Evolutionary conservation across 2,329 filamentous ascomycete genomes (phyloP), one percentile per base, ranked within the genome.

Genomic region (Biscogniauxia sp.): DNA sequence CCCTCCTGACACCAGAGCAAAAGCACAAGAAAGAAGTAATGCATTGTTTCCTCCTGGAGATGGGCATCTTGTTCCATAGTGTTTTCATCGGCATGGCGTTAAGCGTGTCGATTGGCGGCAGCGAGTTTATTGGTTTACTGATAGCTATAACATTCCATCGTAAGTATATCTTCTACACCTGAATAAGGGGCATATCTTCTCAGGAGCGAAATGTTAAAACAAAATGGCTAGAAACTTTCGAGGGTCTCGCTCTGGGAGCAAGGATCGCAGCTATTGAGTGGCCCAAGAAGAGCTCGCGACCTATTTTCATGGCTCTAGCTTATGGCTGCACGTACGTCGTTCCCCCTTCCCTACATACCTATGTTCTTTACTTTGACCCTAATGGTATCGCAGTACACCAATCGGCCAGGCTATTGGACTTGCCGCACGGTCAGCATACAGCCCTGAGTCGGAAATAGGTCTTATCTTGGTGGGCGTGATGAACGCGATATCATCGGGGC

Each of bases 341-440:
- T 17, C 28, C 20, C 9, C 26, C 20, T 7, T n/a, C 23, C 23
- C 15, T 23, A 17, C 8, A 15, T 26, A 3, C 15, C n/a, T n/a
- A n/a, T n/a, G 3, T 28, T n/a, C 20, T 26, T 52, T 41, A 3
- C 45, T 37, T 17, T n/a, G 11, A 45, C 3, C 7, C 19, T 55
- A n/a, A 55, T 19, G 9, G 4, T 25, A 11, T 37, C 61, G 76
- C 65, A 87, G 82, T 3, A 91, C 89, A 0, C 89, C 89, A 0
- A 77, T 90, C 28, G 89, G 89, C n/a, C 89, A 91, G 71, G 89
- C 88, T 1, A 85, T 92, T 58, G 89, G 89, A 1, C 79, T 92
- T 15, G 80, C 86, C 19, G 82, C 89, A n/a, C 88, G 90, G 69
- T 85, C 83, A 7, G 75, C 91, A 9, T 92, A 92, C 74, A 87